Conservation (phyloP, 352 stramenopile species). For the Globisporangium perplexum region DNA sequence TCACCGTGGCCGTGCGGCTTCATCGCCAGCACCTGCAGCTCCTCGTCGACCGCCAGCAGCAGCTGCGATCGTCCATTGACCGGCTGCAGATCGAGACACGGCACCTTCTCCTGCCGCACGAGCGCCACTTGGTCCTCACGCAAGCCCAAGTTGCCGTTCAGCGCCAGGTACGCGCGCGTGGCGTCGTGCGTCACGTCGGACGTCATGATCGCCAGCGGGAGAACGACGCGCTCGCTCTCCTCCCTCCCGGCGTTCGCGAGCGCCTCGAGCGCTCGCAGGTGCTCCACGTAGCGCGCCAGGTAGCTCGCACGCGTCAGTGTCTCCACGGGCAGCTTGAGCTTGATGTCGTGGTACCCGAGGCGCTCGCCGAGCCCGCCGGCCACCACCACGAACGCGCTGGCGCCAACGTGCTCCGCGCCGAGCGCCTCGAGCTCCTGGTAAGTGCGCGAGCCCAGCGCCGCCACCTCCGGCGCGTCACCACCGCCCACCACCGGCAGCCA, state of each 20-base stretch:
- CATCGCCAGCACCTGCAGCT: conserved; percentile 48
- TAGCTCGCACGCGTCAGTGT: conserved; percentile 88
- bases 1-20: conserved; percentile 99
- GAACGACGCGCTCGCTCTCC: conserved; percentile 15
- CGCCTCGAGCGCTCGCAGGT: conserved; percentile 90
- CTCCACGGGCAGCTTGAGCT: conserved; percentile 95
- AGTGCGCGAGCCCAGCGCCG: conserved; percentile 28
- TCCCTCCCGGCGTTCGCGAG: conserved; percentile 17
- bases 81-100: conserved; percentile 46
- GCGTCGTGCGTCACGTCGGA: conserved; percentile 93
- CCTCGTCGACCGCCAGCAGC: conserved; percentile 59
- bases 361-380: conserved; percentile 96
- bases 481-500: conserved; percentile 41
- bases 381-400: conserved; percentile 95
- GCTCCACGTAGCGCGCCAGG: conserved; percentile 91
- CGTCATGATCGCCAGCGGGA: conserved; percentile 98
- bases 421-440: conserved; percentile 43
- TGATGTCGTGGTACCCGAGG: conserved; percentile 95
- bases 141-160: conserved; percentile 95
- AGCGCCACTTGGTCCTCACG: conserved; percentile 88
- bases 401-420: conserved; percentile 53
- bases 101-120: conserved; percentile 97
- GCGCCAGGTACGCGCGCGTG: conserved; percentile 86
- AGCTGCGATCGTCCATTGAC: conserved; percentile 15
- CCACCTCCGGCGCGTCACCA: conserved; percentile 13